These are phyloP conservation scores for Fusarium redolens DNA, from an alignment of 2,329 filamentous ascomycete species.

Conservation along the genomic window DNA sequence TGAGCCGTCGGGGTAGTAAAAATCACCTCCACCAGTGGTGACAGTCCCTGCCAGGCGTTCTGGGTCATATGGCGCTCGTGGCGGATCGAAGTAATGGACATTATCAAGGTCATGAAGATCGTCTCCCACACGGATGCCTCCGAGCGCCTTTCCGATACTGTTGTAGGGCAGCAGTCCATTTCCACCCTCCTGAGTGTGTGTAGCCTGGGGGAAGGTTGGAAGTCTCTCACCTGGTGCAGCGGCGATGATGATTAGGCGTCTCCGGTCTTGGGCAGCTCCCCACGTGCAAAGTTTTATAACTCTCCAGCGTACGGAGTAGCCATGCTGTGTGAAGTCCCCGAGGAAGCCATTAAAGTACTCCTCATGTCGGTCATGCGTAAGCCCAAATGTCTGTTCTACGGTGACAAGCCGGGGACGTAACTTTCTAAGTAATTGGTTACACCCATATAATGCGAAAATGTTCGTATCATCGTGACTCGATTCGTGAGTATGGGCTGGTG, in stretches of 20 bases:
- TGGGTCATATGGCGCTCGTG: slow-evolving; percentile 56
- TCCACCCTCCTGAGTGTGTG: slow-evolving; percentile 61
- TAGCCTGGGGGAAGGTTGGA: slow-evolving; percentile 72
- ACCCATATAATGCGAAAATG: slow-evolving; percentile 67
- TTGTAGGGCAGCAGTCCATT: slow-evolving; percentile 53
- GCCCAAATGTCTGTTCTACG: slow-evolving; percentile 81
- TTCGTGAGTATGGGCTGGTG: slow-evolving; percentile 74
- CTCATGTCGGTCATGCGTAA: slow-evolving; percentile 64
- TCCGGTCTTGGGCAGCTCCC: slow-evolving; percentile 62
- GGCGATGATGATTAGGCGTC: slow-evolving; percentile 67
- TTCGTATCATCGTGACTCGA: slow-evolving; percentile 79
- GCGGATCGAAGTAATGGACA: slow-evolving; percentile 45
- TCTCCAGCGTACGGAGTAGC: slow-evolving; percentile 78
- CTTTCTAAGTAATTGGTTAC: slow-evolving; percentile 66
- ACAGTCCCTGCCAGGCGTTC: slow-evolving; percentile 67
- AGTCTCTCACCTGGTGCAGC: slow-evolving; percentile 76
- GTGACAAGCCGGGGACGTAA: slow-evolving; percentile 76
- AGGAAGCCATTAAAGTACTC: slow-evolving; percentile 70
- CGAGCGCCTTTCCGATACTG: slow-evolving; percentile 58
- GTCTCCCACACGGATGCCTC: slow-evolving; percentile 47
- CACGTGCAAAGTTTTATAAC: slow-evolving; percentile 65
- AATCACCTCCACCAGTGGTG: slow-evolving; percentile 71
- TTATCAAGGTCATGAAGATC: slow-evolving; percentile 55
- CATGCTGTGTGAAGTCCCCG: slow-evolving; percentile 69
- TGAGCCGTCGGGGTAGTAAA: slow-evolving; percentile 73